Evolutionary conservation across 108 stramenopile species (phyloP).

Genomic region (Fistulifera pelliculosa): DNA sequence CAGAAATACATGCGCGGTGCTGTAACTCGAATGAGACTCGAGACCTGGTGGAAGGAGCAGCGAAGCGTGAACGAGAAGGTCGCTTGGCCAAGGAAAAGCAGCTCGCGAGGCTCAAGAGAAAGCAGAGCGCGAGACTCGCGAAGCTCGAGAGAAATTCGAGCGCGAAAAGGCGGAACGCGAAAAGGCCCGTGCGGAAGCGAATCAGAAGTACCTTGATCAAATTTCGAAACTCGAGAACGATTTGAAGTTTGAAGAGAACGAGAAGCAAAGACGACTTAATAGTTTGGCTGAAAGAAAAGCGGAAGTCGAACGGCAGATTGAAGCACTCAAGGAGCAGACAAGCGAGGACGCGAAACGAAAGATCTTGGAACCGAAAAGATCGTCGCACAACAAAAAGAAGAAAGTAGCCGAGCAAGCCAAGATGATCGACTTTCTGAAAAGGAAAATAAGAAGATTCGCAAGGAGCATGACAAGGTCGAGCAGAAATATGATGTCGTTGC

Average conservation of each 20-base stretch:
- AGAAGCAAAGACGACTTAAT: constrained; percentile 18
- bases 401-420: constrained; percentile 36
- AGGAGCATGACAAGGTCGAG: constrained; percentile 12
- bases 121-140: constrained; percentile 30
- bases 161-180: constrained; percentile 22
- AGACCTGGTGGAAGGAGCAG: constrained; percentile 16
- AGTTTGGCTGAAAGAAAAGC: constrained; percentile 29
- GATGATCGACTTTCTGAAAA: constrained; percentile 51
- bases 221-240: constrained; percentile 33
- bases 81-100: constrained; percentile 26
- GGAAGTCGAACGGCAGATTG: constrained; percentile 24
- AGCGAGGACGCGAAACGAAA: constrained; percentile 34
- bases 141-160: constrained; percentile 18
- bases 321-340: constrained; percentile 24
- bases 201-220: constrained; percentile 20
- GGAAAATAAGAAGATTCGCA: constrained; percentile 39
- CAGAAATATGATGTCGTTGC: constrained; percentile 11
- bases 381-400: constrained; percentile 36
- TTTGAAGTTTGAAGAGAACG: constrained; percentile 25
- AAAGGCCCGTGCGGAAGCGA: constrained; percentile 17
- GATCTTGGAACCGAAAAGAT: constrained; percentile 18
- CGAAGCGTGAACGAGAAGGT: constrained; percentile 19
- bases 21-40: constrained; percentile 20
- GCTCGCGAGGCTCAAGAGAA: constrained; percentile 32
- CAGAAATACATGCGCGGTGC: constrained; percentile 41